phyloP scores from a whole-genome alignment of 192 early-diverging fungal species.

The Diversispora eburnea region DNA sequence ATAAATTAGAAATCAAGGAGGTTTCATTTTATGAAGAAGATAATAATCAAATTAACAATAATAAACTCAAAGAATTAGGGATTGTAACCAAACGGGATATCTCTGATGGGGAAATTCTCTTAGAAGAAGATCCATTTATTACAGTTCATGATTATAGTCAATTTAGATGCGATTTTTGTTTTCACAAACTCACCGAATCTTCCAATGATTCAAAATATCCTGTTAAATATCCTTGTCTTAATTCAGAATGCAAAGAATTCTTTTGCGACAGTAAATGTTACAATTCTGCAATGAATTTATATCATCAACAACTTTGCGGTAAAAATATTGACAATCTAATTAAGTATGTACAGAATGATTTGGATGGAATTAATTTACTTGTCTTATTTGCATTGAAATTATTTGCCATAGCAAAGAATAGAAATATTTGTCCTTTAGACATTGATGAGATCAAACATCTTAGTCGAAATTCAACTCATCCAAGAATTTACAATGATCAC shows the following conservation, averaged over 20 bases:
- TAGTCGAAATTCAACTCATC: neutral
- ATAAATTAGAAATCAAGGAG: conserved; percentile 1
- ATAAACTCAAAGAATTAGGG: neutral
- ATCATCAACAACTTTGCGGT: conserved; percentile 18
- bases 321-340: conserved; percentile 8
- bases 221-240: conserved; percentile 4
- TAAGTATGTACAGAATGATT: neutral
- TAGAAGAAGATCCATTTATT: conserved; percentile 23
- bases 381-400: conserved; percentile 9
- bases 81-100: neutral
- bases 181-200: neutral
- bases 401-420: conserved; percentile 10
- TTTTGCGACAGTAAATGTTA: conserved; percentile 19
- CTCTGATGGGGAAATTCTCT: neutral
- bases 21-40: neutral
- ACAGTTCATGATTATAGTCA: conserved; percentile 6
- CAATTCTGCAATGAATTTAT: conserved; percentile 4
- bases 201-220: neutral
- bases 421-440: conserved; percentile 6
- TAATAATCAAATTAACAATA: too few relatives aligned
- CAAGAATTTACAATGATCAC: neutral
- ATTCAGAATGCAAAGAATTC: conserved; percentile 3
- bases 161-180: conserved; percentile 9
- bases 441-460: conserved; percentile 13
- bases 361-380: neutral